A percentile compares a stretch with the other conserved stretches of the same genome.
Conservation (phyloP, 1,284 basidiomycete genomes). For the Xanthoconium separans region DNA sequence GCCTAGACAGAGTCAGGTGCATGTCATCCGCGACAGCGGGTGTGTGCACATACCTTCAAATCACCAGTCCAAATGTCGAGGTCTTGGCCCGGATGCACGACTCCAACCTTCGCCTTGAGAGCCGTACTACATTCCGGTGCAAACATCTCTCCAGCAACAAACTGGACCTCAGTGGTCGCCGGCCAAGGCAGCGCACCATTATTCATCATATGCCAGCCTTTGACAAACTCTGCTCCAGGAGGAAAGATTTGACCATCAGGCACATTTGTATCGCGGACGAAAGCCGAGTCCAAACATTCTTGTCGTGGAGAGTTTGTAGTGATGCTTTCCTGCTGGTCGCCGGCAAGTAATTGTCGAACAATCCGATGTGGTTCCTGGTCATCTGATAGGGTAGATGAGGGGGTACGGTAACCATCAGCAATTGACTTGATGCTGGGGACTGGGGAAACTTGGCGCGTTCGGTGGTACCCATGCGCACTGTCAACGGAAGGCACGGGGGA, state of each 20-base stretch:
- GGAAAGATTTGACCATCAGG: constrained; percentile 76
- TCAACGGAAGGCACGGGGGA: neutral
- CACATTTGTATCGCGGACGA: constrained; percentile 69
- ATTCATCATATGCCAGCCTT: constrained; percentile 76
- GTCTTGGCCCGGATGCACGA: constrained; percentile 51
- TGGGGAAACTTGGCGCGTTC: constrained; percentile 3
- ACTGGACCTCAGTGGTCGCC: constrained; percentile 59
- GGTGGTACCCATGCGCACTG: constrained; percentile 2
- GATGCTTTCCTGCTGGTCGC: neutral
- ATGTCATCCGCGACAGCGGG: neutral
- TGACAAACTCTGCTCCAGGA: constrained; percentile 81
- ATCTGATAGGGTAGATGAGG: neutral
- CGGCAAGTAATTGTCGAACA: neutral
- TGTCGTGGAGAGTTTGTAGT: neutral
- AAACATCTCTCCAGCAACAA: constrained; percentile 64
- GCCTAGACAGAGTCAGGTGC: constrained; percentile 42
- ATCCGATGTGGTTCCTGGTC: neutral
- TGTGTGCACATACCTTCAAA: constrained; percentile 53
- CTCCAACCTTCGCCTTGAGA: constrained; percentile 49
- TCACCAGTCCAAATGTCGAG: constrained; percentile 71
- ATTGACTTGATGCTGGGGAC: constrained; percentile 11
- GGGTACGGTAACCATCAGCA: constrained; percentile 18
- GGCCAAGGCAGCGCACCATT: constrained; percentile 67
- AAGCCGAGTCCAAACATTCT: constrained; percentile 46
- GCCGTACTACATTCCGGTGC: constrained; percentile 33